Conservation (phyloP, 495 filamentous ascomycete genomes). For the Annulohypoxylon nitens region DNA sequence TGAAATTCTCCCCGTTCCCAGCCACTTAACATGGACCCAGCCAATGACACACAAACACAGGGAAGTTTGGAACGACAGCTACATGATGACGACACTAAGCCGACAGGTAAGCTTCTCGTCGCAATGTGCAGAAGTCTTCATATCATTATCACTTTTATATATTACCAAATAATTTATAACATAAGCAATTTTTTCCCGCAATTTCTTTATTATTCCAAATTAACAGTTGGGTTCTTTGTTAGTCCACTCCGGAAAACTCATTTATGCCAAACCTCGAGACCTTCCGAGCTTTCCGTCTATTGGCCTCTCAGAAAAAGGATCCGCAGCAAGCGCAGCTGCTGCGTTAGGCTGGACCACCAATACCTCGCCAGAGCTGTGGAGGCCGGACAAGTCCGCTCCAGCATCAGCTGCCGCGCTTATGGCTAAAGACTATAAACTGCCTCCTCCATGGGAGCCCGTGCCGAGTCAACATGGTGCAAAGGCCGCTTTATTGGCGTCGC, state of each 20-base stretch:
- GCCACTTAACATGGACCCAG: constrained; percentile 41
- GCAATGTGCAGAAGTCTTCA: constrained; percentile 14
- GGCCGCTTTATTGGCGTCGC: constrained; percentile 77
- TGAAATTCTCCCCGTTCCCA: constrained; percentile 29
- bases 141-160: constrained; percentile 2
- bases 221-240: constrained; percentile 39
- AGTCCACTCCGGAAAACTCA: constrained; percentile 68
- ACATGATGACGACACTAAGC: constrained; percentile 46
- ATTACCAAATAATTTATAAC: not conserved
- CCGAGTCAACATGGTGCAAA: constrained; percentile 73
- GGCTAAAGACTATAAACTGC: constrained; percentile 75
- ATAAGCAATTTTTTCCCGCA: not conserved
- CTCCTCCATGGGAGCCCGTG: constrained; percentile 66
- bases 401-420: constrained; percentile 76
- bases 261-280: constrained; percentile 75
- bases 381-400: constrained; percentile 66
- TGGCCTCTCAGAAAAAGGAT: constrained; percentile 71
- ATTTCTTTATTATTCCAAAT: constrained; percentile 6
- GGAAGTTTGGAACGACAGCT: constrained; percentile 34
- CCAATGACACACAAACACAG: constrained; percentile 41
- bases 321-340: constrained; percentile 80
- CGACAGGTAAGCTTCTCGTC: constrained; percentile 39
- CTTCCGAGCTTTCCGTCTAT: constrained; percentile 75
- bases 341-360: constrained; percentile 77
- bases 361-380: constrained; percentile 71